A percentile compares a stretch with the other conserved stretches of the same genome.
These are phyloP conservation scores for Apiospora kogelbergensis DNA, from an alignment of 2,329 filamentous ascomycete species.

Conservation along the genomic window DNA sequence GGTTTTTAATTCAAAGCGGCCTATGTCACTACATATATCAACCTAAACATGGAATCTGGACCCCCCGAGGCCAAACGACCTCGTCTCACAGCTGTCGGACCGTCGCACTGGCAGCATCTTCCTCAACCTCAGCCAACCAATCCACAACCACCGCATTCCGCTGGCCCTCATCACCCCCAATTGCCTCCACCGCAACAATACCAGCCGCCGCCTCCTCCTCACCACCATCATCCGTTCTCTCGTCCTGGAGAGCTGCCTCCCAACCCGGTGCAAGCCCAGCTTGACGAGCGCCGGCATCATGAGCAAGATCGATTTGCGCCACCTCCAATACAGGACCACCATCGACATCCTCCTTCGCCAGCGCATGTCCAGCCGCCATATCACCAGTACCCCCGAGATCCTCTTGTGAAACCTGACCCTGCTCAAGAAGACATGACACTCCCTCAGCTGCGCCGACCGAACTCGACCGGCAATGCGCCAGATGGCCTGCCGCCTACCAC, in stretches of 20 bases:
- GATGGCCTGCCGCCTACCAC: slow-evolving; percentile 36
- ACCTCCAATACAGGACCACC: slow-evolving; percentile 55
- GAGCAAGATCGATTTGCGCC: slow-evolving; percentile 49
- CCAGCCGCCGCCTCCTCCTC: slow-evolving; percentile 17
- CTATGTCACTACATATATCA: slow-evolving; percentile 35
- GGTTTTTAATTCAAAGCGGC: slow-evolving; percentile 17
- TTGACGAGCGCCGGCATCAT: slow-evolving; percentile 58
- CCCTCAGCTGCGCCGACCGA: slow-evolving; percentile 48
- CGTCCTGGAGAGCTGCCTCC: slow-evolving; percentile 38
- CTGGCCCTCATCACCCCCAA: slow-evolving; percentile 38
- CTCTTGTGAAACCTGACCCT: slow-evolving; percentile 57
- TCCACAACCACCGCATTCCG: slow-evolving; percentile 32
- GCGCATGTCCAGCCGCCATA: slow-evolving; percentile 40
- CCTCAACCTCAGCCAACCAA: slow-evolving; percentile 47
- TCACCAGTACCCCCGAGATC: slow-evolving; percentile 48
- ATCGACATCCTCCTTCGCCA: slow-evolving; percentile 45
- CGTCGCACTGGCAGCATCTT: slow-evolving; percentile 45
- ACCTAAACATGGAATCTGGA: slow-evolving; percentile 60
- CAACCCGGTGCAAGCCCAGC: slow-evolving; percentile 42
- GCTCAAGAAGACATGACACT: slow-evolving; percentile 42
- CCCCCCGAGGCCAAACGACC: slow-evolving; percentile 60
- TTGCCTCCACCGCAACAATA: slow-evolving; percentile 39
- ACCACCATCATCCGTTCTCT: slow-evolving; percentile 34
- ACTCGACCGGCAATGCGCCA: slow-evolving; percentile 45
- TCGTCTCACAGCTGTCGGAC: slow-evolving; percentile 47